Evolutionary conservation across 441 rosid species (phyloP).

Genomic region (Adansonia madagascariensis): DNA sequence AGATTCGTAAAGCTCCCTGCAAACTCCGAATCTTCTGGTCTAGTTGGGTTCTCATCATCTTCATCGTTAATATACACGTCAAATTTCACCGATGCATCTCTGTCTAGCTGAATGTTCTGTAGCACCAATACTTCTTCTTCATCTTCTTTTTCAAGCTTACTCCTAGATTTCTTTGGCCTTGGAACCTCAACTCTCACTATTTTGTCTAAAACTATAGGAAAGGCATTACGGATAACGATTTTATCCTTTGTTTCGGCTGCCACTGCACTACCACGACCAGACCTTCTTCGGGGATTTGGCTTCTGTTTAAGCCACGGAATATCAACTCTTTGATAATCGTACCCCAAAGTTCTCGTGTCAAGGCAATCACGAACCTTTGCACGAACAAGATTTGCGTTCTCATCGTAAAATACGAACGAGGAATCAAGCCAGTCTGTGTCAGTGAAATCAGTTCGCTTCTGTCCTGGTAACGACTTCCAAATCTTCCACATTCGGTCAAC

Average conservation of each 20-base stretch:
- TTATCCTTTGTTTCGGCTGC: constrained; percentile 38
- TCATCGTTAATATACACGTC: neutral
- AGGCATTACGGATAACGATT: constrained; percentile 14
- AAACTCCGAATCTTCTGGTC: neutral
- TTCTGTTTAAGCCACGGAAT: constrained; percentile 53
- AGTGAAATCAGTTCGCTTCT: constrained; percentile 38
- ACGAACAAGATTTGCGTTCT: constrained; percentile 53
- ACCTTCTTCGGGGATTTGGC: constrained; percentile 45
- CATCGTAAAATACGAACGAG: constrained; percentile 53
- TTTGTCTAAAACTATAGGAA: constrained; percentile 49
- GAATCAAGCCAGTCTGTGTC: constrained; percentile 59
- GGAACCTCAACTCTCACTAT: constrained; percentile 36
- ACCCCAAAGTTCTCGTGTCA: constrained; percentile 43
- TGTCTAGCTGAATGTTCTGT: constrained; percentile 27
- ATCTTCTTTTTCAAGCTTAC: constrained; percentile 54
- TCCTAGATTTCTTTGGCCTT: constrained; percentile 61
- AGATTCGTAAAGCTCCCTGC: constrained; percentile 5
- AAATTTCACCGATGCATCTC: neutral
- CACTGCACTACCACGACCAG: constrained; percentile 26
- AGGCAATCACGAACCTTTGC: constrained; percentile 53
- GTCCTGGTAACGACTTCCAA: constrained; percentile 52
- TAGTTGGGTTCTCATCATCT: neutral
- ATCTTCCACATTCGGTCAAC: constrained; percentile 60
- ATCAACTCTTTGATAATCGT: constrained; percentile 51
- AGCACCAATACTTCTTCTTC: constrained; percentile 60